Evolutionary conservation across 2,329 filamentous ascomycete genomes (phyloP).

Genomic region (Fusarium verrucosum): DNA sequence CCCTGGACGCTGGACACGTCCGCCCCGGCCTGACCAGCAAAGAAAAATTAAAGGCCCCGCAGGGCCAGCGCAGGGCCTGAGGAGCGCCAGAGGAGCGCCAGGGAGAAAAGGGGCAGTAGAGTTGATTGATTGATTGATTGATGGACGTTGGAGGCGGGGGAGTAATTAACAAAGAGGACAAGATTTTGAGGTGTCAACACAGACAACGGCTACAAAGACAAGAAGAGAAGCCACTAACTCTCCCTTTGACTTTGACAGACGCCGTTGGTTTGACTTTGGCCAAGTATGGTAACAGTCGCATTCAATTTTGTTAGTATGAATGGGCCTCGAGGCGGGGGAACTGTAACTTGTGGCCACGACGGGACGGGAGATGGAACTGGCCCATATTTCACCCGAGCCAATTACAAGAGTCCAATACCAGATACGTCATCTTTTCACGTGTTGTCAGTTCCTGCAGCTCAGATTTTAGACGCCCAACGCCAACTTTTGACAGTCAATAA

Average conservation of each 20-base stretch:
- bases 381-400: conserved; percentile 35
- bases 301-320: background rate
- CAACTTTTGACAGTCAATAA: too few relatives aligned
- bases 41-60: conserved; percentile 36
- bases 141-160: background rate
- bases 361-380: conserved; percentile 11
- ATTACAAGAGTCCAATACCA: conserved; percentile 25
- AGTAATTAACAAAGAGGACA: conserved; percentile 2
- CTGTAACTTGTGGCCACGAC: background rate
- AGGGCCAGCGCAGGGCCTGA: conserved; percentile 31
- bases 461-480: conserved; percentile 22
- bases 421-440: conserved; percentile 32
- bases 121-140: background rate
- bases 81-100: conserved; percentile 21
- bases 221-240: conserved; percentile 5
- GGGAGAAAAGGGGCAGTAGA: conserved; percentile 8
- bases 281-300: conserved; percentile 6
- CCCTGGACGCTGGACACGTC: conserved; percentile 30
- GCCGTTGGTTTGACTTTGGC: conserved; percentile 13
- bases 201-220: background rate
- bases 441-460: background rate
- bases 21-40: conserved; percentile 17
- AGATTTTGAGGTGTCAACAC: conserved; percentile 6
- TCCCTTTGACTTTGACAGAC: conserved; percentile 5
- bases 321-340: conserved; percentile 34